phyloP scores from a whole-genome alignment of 768 basidiomycete genomes.

The Boletus huronensis region DNA sequence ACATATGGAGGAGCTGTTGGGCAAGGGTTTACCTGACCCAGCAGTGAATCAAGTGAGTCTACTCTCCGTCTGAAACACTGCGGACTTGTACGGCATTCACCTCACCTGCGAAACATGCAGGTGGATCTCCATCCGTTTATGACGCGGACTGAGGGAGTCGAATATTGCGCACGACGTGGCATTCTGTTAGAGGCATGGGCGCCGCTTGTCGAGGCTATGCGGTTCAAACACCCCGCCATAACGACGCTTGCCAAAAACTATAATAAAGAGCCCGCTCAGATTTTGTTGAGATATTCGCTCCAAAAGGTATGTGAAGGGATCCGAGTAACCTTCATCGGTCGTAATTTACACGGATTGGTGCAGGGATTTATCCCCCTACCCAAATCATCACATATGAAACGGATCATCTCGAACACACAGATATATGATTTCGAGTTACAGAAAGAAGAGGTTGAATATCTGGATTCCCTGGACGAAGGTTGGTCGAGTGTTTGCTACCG shows the following conservation, averaged over 20 bases:
- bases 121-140: conserved; percentile 69
- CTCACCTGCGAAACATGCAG: conserved; percentile 23
- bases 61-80: neutral
- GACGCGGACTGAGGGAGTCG: conserved; percentile 59
- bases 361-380: conserved; percentile 55
- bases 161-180: conserved; percentile 47
- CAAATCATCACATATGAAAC: conserved; percentile 51
- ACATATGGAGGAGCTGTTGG: conserved; percentile 54
- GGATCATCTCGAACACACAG: conserved; percentile 57
- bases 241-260: conserved; percentile 49
- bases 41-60: conserved; percentile 57
- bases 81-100: neutral
- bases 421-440: conserved; percentile 62
- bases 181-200: conserved; percentile 59
- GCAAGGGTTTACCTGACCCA: conserved; percentile 47
- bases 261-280: conserved; percentile 50
- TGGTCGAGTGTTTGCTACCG: conserved; percentile 7
- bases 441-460: conserved; percentile 42
- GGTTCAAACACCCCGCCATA: conserved; percentile 58
- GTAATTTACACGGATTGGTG: neutral
- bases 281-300: conserved; percentile 56
- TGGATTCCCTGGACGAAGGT: conserved; percentile 58
- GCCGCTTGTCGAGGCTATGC: conserved; percentile 40
- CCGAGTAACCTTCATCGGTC: neutral
- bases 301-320: conserved; percentile 52